These are phyloP conservation scores for Sicyos baderoa DNA, from an alignment of 306 rosid genomes.

Conservation along the genomic window DNA sequence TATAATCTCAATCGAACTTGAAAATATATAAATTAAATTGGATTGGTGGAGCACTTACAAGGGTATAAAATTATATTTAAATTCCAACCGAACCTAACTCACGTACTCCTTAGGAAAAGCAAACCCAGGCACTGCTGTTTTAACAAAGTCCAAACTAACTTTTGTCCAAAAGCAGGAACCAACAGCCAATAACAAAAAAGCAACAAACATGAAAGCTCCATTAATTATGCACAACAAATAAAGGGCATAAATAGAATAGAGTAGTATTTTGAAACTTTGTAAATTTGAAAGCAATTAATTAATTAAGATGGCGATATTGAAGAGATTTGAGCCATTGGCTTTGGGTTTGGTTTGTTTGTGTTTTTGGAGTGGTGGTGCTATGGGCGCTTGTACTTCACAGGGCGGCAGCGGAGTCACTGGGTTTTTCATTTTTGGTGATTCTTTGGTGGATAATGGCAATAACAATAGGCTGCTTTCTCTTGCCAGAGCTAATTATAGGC, in stretches of 20 bases:
- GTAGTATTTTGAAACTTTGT: no score
- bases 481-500: constrained; percentile 83
- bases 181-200: no score
- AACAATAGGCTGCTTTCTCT: constrained; percentile 57
- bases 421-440: constrained; percentile 89
- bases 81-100: no score
- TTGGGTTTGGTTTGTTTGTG: constrained; percentile 29
- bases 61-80: no score
- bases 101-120: no score
- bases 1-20: no score
- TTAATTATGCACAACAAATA: background rate
- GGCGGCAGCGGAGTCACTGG: constrained; percentile 55
- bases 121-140: background rate
- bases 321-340: constrained; percentile 1
- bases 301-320: no score
- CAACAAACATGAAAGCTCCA: constrained; percentile 11
- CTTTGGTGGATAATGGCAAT: constrained; percentile 90
- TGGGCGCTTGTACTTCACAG: constrained; percentile 39
- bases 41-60: no score
- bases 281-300: background rate
- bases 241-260: background rate
- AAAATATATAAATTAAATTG: no score
- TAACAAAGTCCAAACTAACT: background rate
- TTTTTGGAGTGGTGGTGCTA: constrained; percentile 22
- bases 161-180: background rate